Evolutionary conservation across 305 asterid species (phyloP), one percentile per base, ranked within the genome.

Genomic region (Fraxinus baroniana): DNA sequence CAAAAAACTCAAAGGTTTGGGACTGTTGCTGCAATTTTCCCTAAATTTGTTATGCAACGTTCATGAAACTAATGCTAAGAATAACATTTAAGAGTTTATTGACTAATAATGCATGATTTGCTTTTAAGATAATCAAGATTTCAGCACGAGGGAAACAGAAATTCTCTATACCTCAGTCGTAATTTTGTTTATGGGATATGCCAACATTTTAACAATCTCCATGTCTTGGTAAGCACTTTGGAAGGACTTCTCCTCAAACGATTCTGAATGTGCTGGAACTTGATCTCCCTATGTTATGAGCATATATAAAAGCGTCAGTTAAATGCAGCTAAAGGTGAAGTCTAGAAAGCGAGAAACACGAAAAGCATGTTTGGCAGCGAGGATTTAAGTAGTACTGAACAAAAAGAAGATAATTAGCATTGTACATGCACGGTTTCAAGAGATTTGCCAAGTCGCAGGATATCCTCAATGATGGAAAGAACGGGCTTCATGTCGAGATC

Each of bases 381-480:
- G 64, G 64, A 55, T 55, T 17, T 55, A 7, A 7, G 18, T 13
- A 13, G 57, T 9, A 49, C n/a, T 49, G 60, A 49, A 49, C 60
- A 49, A 15, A 49, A 49, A 49, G 20, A 49, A 49, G 60, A 49
- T 49, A 55, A 36, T 28, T 1, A 22, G 20, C 2, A 68, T 72
- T 41, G 66, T 84, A 81, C 86, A 37, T 24, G 81, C 75, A 57
- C 24, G 24, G 70, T 87, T 8, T 84, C 82, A 72, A 7, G 4
- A 85, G 93, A 81, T 68, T 84, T 1, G 86, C 91, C 71, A 81
- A 84, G 91, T 4, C 84, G 90, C 84, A 96, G 78, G 89, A 96
- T 93, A 30, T 93, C 95, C 92, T 93, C 98, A 49, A 94, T 78
- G 33, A 94, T 82, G 80, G 83, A 32, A 9, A 96, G 90, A 62